These are phyloP conservation scores for Ogataea ramenticola DNA, from an alignment of 805 yeast genomes.

Conservation along the genomic window DNA sequence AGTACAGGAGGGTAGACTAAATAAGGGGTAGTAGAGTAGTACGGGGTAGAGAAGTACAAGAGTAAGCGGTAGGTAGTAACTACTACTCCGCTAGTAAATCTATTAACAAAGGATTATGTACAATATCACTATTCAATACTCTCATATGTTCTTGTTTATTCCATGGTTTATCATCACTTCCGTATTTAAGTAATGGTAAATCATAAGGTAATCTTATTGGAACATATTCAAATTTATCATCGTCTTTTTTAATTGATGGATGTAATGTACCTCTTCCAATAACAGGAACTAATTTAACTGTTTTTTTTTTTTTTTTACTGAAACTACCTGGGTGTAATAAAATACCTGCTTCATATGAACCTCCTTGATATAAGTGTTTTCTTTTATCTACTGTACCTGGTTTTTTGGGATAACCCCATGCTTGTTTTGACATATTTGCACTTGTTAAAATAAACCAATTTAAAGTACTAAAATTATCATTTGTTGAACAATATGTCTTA, in stretches of 20 bases:
- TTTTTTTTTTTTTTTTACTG: conserved; percentile 7
- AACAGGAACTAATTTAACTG: conserved; percentile 32
- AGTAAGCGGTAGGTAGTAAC: too few species aligned
- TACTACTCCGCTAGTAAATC: neutral
- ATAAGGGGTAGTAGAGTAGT: too few species aligned
- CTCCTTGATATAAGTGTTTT: conserved; percentile 24
- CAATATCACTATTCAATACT: neutral
- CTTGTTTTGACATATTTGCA: conserved; percentile 67
- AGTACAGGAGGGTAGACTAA: too few species aligned
- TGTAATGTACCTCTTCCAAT: conserved; percentile 29
- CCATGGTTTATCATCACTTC: conserved; percentile 42
- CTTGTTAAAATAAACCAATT: conserved; percentile 72
- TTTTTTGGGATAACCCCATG: conserved; percentile 59
- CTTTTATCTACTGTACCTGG: neutral
- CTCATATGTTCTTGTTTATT: conserved; percentile 10
- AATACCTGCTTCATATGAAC: conserved; percentile 51
- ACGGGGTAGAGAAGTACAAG: too few species aligned
- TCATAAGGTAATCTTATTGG: conserved; percentile 48
- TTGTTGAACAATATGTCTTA: conserved; percentile 55
- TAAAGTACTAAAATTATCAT: conserved; percentile 40
- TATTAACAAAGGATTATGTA: neutral
- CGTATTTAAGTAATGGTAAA: conserved; percentile 41
- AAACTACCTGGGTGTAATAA: conserved; percentile 30
- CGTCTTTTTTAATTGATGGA: neutral
- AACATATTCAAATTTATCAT: conserved; percentile 5